Evolutionary conservation across 768 basidiomycete species (phyloP).

Genomic region (Suillus occidentalis): DNA sequence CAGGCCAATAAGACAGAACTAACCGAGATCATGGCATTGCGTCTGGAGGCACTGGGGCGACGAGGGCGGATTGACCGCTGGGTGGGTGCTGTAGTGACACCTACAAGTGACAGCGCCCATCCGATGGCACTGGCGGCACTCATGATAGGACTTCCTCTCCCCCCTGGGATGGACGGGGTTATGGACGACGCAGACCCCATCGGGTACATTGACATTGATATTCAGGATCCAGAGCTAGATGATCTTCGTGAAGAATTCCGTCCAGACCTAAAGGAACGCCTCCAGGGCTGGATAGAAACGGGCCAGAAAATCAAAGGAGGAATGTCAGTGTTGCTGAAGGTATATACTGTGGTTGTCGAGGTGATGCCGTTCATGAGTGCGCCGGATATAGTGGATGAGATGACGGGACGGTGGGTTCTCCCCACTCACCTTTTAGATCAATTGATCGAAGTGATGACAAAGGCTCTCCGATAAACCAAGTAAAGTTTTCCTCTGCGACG

Average conservation of each 20-base stretch:
- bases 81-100: slow-evolving; percentile 49
- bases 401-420: slow-evolving; percentile 48
- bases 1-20: slow-evolving; percentile 42
- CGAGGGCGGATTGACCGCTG: slow-evolving; percentile 49
- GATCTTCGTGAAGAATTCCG: slow-evolving; percentile 62
- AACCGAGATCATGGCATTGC: slow-evolving; percentile 45
- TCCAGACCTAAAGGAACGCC: slow-evolving; percentile 54
- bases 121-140: slow-evolving; percentile 66
- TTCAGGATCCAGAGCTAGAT: slow-evolving; percentile 54
- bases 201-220: slow-evolving; percentile 51
- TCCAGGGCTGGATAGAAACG: slow-evolving; percentile 56
- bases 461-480: slow-evolving; percentile 57
- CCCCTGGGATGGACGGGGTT: slow-evolving; percentile 36
- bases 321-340: slow-evolving; percentile 32
- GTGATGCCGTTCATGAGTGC: slow-evolving; percentile 59
- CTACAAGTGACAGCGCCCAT: slow-evolving; percentile 35
- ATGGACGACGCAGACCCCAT: slow-evolving; percentile 47
- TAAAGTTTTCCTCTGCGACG: slow-evolving; percentile 53
- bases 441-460: slow-evolving; percentile 1
- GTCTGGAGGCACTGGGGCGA: slow-evolving; percentile 37
- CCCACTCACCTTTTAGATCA: background rate
- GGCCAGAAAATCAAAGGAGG: slow-evolving; percentile 42
- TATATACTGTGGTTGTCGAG: slow-evolving; percentile 46
- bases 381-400: slow-evolving; percentile 54
- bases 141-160: slow-evolving; percentile 55